phyloP scores from a whole-genome alignment of 179 eudicot genomes.

The Beta lomatogona region DNA sequence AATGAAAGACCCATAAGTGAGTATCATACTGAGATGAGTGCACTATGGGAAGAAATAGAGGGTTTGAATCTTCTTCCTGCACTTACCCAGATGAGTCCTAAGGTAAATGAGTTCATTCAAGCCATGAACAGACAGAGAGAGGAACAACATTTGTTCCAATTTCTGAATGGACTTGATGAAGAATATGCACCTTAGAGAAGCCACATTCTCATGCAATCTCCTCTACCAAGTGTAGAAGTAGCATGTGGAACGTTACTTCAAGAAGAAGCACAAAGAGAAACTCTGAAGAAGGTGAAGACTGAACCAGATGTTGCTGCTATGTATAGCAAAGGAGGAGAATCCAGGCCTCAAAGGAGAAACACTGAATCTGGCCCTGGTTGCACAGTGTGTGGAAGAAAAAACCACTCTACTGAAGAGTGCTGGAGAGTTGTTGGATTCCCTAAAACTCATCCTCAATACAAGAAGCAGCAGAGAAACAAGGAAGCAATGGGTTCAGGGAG shows the following conservation, averaged over 20 bases:
- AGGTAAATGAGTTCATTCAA: neutral
- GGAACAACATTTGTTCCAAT: neutral
- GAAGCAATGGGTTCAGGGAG: fast-evolving
- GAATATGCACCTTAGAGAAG: neutral
- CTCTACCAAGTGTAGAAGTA: neutral
- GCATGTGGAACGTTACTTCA: neutral
- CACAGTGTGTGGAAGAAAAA: neutral
- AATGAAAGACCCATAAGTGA: neutral
- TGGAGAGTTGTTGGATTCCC: neutral
- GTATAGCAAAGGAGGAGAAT: too few species aligned
- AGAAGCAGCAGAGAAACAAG: neutral
- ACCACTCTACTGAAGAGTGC: neutral
- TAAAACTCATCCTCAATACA: neutral
- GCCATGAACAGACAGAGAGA: neutral
- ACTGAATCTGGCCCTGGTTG: neutral
- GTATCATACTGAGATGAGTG: neutral
- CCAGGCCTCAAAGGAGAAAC: neutral
- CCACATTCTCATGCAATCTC: too few species aligned
- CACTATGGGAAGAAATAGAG: neutral
- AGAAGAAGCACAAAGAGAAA: neutral
- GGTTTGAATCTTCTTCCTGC: neutral
- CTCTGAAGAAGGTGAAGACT: too few species aligned
- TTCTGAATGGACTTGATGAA: neutral
- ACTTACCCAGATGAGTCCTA: neutral
- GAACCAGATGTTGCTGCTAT: too few species aligned